Evolutionary conservation across 805 yeast species (phyloP).

Genomic region (Kuraishia floccosa): DNA sequence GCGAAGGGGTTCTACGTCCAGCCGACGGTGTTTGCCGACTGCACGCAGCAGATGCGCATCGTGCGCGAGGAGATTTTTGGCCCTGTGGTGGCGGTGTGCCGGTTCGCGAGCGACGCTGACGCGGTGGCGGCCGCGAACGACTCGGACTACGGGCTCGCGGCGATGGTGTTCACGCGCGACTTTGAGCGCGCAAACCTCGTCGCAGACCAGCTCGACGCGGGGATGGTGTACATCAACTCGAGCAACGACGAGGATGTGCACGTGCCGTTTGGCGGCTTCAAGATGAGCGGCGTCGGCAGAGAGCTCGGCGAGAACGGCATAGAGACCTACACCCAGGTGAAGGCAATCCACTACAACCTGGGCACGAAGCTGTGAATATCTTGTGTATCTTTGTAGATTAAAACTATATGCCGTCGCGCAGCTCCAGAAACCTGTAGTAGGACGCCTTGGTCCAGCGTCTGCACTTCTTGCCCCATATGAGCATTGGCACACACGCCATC

Average conservation of each 20-base stretch:
- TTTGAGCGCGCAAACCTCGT: slow-evolving; percentile 53
- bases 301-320: slow-evolving; percentile 73
- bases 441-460: slow-evolving; percentile 40
- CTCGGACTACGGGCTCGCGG: slow-evolving; percentile 71
- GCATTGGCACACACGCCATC: slow-evolving; percentile 41
- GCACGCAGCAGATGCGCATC: slow-evolving; percentile 50
- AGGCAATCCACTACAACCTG: slow-evolving; percentile 50
- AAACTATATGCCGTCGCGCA: slow-evolving; percentile 1
- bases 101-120: slow-evolving; percentile 57
- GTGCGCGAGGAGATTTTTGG: slow-evolving; percentile 82
- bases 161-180: slow-evolving; percentile 67
- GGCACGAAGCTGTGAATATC: slow-evolving; percentile 22
- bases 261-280: slow-evolving; percentile 77
- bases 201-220: slow-evolving; percentile 52
- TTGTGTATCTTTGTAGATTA: too few relatives aligned
- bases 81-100: slow-evolving; percentile 65
- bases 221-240: slow-evolving; percentile 60
- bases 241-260: slow-evolving; percentile 53
- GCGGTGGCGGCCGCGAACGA: slow-evolving; percentile 61
- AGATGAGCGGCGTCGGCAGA: slow-evolving; percentile 71
- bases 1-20: slow-evolving; percentile 54
- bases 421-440: slow-evolving; percentile 36
- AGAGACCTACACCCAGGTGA: slow-evolving; percentile 58
- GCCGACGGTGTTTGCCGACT: slow-evolving; percentile 72
- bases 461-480: slow-evolving; percentile 49